Percentiles rank a stretch among this genome's conserved stretches.
These are phyloP conservation scores for Wallacemonas collosoma DNA, from an alignment of 208 protist genomes.

Conservation along the genomic window DNA sequence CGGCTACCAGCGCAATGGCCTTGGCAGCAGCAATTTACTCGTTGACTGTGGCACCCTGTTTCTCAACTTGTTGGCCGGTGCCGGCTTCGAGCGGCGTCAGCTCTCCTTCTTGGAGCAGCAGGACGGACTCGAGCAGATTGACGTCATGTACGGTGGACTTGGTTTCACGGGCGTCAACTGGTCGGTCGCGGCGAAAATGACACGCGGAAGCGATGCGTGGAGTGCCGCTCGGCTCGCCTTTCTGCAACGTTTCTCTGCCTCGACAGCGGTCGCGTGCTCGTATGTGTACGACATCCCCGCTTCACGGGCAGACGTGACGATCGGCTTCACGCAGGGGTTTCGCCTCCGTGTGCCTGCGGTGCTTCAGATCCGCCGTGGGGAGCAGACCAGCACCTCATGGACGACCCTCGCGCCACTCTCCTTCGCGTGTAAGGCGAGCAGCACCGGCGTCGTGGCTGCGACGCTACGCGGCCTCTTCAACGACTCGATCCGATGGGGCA, in stretches of 20 bases:
- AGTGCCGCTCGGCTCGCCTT: slow-evolving; percentile 63
- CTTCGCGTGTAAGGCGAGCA: slow-evolving; percentile 72
- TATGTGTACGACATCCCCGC: slow-evolving; percentile 74
- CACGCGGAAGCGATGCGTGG: slow-evolving; percentile 73
- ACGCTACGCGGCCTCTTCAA: slow-evolving; percentile 79
- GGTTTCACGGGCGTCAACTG: slow-evolving; percentile 83
- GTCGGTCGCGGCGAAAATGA: slow-evolving; percentile 79
- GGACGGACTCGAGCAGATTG: slow-evolving; percentile 51
- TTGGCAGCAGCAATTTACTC: slow-evolving; percentile 85
- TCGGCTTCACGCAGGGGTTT: slow-evolving; percentile 83
- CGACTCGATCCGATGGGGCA: slow-evolving; percentile 65
- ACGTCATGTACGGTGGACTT: slow-evolving; percentile 79
- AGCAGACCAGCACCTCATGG: slow-evolving; percentile 24
- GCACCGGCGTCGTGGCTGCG: slow-evolving; percentile 55
- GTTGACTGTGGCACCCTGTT: slow-evolving; percentile 84
- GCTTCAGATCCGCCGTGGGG: slow-evolving; percentile 26
- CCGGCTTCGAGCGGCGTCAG: slow-evolving; percentile 81
- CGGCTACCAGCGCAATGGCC: slow-evolving; percentile 79
- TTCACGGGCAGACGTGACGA: slow-evolving; percentile 45
- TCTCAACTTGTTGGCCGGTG: slow-evolving; percentile 80
- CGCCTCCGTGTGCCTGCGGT: slow-evolving; percentile 53
- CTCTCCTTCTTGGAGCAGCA: slow-evolving; percentile 86
- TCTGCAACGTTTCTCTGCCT: slow-evolving; percentile 62
- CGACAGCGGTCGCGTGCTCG: slow-evolving; percentile 66
- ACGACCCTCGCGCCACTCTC: slow-evolving; percentile 53